A percentile compares a stretch with the other conserved stretches of the same genome.
Conservation (phyloP, 441 rosid genomes). For the Raphanus hybrid region DNA sequence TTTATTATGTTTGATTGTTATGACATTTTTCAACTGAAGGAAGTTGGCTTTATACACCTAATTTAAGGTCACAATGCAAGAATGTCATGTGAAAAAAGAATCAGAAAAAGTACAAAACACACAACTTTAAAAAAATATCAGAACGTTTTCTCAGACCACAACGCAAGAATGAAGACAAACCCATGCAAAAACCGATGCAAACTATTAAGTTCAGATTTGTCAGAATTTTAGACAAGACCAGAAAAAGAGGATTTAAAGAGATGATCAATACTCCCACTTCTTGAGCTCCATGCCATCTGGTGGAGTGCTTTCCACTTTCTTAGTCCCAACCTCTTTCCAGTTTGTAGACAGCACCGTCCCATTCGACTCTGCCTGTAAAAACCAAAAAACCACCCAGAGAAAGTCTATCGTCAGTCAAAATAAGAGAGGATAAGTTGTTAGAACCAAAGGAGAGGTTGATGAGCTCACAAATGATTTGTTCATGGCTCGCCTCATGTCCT, state of each 20-base stretch:
- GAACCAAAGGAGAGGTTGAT: not conserved
- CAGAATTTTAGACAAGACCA: constrained; percentile 16
- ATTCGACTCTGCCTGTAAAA: constrained; percentile 71
- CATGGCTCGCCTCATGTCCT: constrained; percentile 63
- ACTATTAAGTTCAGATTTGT: not conserved
- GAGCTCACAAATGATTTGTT: constrained; percentile 60
- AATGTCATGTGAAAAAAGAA: not conserved
- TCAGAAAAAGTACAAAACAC: not conserved
- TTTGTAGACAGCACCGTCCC: constrained; percentile 83
- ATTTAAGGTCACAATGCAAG: not conserved
- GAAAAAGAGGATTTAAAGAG: not conserved
- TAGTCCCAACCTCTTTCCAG: constrained; percentile 86
- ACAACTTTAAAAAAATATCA: constrained; percentile 10
- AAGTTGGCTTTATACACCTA: constrained; percentile 5
- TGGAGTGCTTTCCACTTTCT: constrained; percentile 83
- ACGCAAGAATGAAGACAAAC: constrained; percentile 1
- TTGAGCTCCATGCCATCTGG: constrained; percentile 89
- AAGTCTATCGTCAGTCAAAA: not conserved
- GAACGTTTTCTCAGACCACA: constrained; percentile 11
- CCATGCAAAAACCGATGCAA: not conserved
- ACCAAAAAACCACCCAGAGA: not conserved
- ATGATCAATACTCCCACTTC: constrained; percentile 68
- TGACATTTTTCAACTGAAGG: constrained; percentile 12
- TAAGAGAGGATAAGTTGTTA: not conserved
- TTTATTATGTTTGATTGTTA: constrained; percentile 11